Conservation (phyloP, 2,329 filamentous ascomycete species). For the Atkinsonella hypoxylon region DNA sequence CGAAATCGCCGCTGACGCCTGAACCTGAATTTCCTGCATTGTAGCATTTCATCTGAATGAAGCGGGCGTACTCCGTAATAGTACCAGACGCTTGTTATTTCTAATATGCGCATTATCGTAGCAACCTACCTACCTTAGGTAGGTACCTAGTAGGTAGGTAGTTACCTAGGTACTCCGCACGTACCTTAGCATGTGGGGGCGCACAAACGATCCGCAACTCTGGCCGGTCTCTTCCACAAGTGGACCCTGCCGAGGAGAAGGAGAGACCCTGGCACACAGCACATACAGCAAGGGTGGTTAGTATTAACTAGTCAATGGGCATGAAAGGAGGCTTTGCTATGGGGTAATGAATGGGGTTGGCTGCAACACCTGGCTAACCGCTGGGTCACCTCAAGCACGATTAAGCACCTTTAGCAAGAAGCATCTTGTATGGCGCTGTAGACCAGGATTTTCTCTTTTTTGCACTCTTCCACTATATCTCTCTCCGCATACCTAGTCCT, state of each 20-base stretch:
- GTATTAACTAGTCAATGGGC: neutral
- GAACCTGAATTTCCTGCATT: too few relatives aligned
- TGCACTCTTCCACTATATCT: neutral
- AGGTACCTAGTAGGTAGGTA: too few relatives aligned
- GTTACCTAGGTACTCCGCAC: too few relatives aligned
- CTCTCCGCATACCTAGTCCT: neutral
- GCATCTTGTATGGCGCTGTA: neutral
- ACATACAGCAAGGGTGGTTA: neutral
- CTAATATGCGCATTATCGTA: too few relatives aligned
- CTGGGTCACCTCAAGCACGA: constrained; percentile 1
- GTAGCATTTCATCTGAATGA: too few relatives aligned
- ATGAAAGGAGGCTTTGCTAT: neutral
- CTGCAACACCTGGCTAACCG: neutral
- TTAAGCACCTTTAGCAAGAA: neutral
- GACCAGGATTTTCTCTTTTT: neutral
- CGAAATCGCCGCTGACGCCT: too few relatives aligned
- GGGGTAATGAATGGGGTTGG: neutral
- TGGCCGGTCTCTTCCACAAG: neutral
- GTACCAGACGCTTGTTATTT: too few relatives aligned
- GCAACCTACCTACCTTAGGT: too few relatives aligned
- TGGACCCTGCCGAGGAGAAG: neutral
- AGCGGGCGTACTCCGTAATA: too few relatives aligned
- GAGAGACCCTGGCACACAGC: neutral
- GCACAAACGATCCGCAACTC: neutral
- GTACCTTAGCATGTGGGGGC: too few relatives aligned